These are phyloP conservation scores for Pseudonectria foliicola DNA, from an alignment of 2,329 filamentous ascomycete genomes.

Conservation along the genomic window DNA sequence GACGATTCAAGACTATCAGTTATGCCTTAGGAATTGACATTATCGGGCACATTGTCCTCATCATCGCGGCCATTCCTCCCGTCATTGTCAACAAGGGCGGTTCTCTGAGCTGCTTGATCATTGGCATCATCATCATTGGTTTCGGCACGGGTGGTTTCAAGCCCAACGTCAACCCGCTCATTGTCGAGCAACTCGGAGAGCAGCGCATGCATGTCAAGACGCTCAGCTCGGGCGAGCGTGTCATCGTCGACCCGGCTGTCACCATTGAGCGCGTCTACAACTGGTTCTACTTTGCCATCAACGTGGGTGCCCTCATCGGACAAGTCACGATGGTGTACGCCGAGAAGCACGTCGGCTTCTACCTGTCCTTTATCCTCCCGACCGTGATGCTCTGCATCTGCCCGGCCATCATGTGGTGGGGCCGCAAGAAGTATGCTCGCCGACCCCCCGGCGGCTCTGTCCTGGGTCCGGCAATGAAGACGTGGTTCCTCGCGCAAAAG, in stretches of 20 bases:
- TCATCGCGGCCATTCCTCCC: conserved; percentile 56
- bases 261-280: conserved; percentile 58
- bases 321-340: conserved; percentile 64
- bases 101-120: conserved; percentile 55
- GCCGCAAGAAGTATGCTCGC: conserved; percentile 50
- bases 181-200: conserved; percentile 57
- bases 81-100: conserved; percentile 50
- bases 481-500: conserved; percentile 57
- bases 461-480: conserved; percentile 54
- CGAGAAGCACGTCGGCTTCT: conserved; percentile 70
- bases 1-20: conserved; percentile 63
- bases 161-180: conserved; percentile 61
- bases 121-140: conserved; percentile 46
- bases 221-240: conserved; percentile 49
- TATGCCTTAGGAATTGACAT: conserved; percentile 55
- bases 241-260: conserved; percentile 57
- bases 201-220: conserved; percentile 48
- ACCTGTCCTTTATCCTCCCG: conserved; percentile 61
- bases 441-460: conserved; percentile 60
- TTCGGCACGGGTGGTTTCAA: conserved; percentile 72
- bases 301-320: conserved; percentile 57
- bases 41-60: conserved; percentile 58
- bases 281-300: conserved; percentile 68
- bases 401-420: conserved; percentile 54
- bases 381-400: conserved; percentile 58